phyloP scores from a whole-genome alignment of 495 filamentous ascomycete genomes.

The Venustampulla echinocandica region DNA sequence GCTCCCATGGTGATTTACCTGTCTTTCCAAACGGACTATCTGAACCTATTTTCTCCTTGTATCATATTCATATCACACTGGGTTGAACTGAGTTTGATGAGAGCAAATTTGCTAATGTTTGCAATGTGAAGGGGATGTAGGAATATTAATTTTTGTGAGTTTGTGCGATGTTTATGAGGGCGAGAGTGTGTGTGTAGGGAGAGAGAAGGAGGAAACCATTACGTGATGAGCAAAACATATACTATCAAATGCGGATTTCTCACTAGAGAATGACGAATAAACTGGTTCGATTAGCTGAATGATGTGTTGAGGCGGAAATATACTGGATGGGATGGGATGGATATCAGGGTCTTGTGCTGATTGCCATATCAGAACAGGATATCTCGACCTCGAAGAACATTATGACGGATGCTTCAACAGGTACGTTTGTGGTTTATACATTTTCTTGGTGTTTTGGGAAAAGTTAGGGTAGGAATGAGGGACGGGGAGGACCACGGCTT shows the following conservation, averaged over 20 bases:
- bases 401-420: too few species aligned
- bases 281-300: constrained; percentile 27
- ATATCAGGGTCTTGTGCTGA: neutral
- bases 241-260: constrained; percentile 22
- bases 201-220: constrained; percentile 3
- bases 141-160: neutral
- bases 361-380: neutral
- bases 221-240: constrained; percentile 26
- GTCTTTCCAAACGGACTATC: constrained; percentile 29
- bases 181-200: too few species aligned
- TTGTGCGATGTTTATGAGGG: neutral
- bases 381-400: too few species aligned
- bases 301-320: neutral
- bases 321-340: neutral
- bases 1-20: constrained; percentile 27
- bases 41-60: constrained; percentile 7
- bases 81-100: too few species aligned
- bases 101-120: too few species aligned
- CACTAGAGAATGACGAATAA: constrained; percentile 22
- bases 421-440: neutral
- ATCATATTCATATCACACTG: neutral
- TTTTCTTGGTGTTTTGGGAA: too few species aligned
- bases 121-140: too few species aligned
- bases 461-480: too few species aligned
- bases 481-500: constrained; percentile 10